Base-by-base conservation (phyloP, 2,329 filamentous ascomycete species). In the Plectosphaerella sp. region DNA sequence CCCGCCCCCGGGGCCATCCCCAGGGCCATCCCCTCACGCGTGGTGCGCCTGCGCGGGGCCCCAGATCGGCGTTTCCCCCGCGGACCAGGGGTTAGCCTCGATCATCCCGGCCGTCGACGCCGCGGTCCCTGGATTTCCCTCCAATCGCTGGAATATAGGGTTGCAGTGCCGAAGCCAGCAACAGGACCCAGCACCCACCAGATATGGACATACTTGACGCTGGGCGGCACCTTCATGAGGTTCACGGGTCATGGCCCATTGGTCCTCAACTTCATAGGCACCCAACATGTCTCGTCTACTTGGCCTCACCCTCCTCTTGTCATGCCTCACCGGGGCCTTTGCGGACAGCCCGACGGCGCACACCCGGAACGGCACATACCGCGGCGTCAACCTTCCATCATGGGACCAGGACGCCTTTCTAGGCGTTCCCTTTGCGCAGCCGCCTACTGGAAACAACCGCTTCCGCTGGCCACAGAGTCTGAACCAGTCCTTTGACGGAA, bases 341-440 rank as follows among this genome's bases (percentile, higher is more conserved):
- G 51, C 47, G n/a, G 41, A 51, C n/a, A 53, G 45, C 1, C 55
- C 55, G 36, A 56, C 50, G 7, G 57, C 52, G 1, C 46, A 58
- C 15, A 67, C 65, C 1, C 42, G 60, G 24, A 69, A 69, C 49
- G 67, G 67, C 18, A 69, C 64, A 12, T 69, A 68, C 43, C 58
- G 61, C 49, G 71, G 70, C 8, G 56, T 61, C 2, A 58, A 70
- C 37, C 54, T 72, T 6, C 43, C 62, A 0, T 56, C 49, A 8
- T 73, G 67, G 66, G 54, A 67, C n/a, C 71, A 74, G 49, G 69
- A 72, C 51, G 67, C 56, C 20, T 74, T 74, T 51, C 57, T 73
- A 2, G 71, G 71, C 5, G 68, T 61, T 2, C 59, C 59, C 1
- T 61, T 54, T 47, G 72, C 71, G 4, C 67, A 72, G 47, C 65